Conservation (phyloP, 768 basidiomycete genomes). For the Goffeauzyma gilvescens region DNA sequence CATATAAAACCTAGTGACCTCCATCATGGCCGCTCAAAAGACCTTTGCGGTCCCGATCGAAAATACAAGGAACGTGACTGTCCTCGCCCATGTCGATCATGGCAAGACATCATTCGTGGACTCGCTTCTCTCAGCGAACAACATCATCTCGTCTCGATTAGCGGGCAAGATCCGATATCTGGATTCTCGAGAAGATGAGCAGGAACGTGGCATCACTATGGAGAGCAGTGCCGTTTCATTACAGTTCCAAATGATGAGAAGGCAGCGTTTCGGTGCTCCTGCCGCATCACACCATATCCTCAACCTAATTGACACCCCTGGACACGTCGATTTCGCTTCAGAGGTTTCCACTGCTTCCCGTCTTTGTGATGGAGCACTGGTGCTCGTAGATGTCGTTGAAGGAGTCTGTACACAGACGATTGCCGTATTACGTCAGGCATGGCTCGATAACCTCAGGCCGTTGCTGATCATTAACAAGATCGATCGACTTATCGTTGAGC, state of each 20-base stretch:
- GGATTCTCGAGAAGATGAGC: constrained; percentile 90
- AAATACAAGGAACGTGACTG: constrained; percentile 40
- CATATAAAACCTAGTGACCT: too few species aligned
- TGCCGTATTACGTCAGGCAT: constrained; percentile 82
- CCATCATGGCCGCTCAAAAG: constrained; percentile 1
- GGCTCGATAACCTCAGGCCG: constrained; percentile 70
- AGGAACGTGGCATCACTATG: constrained; percentile 96
- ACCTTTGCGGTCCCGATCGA: constrained; percentile 24
- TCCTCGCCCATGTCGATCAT: constrained; percentile 46
- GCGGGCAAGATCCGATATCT: constrained; percentile 91
- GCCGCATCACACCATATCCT: constrained; percentile 53
- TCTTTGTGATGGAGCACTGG: constrained; percentile 83
- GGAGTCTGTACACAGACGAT: constrained; percentile 98
- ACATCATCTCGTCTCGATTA: constrained; percentile 84
- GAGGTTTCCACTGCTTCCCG: constrained; percentile 90
- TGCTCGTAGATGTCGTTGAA: constrained; percentile 89
- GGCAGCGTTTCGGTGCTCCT: background rate
- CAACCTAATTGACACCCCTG: constrained; percentile 96
- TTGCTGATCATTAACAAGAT: constrained; percentile 94
- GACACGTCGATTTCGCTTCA: constrained; percentile 94
- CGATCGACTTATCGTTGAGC: constrained; percentile 81
- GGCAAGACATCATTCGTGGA: constrained; percentile 69
- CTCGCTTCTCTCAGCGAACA: constrained; percentile 83
- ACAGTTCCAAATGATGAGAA: constrained; percentile 54
- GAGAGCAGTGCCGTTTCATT: constrained; percentile 61